phyloP scores from a whole-genome alignment of 352 stramenopile genomes.

The Pythium rhizo-oryzae region DNA sequence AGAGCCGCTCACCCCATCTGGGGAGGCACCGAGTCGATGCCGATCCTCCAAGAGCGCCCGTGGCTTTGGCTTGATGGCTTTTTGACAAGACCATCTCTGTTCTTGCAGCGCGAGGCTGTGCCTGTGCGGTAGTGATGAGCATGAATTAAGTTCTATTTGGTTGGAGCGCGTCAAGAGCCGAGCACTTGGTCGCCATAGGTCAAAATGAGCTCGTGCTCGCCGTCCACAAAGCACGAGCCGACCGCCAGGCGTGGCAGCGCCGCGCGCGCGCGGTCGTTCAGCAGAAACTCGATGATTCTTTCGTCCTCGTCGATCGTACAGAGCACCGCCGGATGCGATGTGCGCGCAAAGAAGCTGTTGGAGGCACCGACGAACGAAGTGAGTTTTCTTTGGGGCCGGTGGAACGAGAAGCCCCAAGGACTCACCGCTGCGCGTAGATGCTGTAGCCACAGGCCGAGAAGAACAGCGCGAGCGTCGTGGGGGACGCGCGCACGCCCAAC shows the following conservation, averaged over 20 bases:
- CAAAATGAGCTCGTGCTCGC: slow-evolving; percentile 67
- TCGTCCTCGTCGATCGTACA: slow-evolving; percentile 50
- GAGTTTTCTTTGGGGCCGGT: not conserved
- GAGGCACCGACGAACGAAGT: not conserved
- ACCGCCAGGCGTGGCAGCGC: slow-evolving; percentile 68
- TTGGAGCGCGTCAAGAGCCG: slow-evolving; percentile 22
- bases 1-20: not conserved
- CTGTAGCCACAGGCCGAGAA: slow-evolving; percentile 78
- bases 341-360: slow-evolving; percentile 64
- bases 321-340: slow-evolving; percentile 58
- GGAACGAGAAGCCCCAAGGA: not conserved
- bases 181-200: slow-evolving; percentile 74
- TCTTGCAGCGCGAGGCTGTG: too few species aligned
- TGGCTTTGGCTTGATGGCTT: too few species aligned
- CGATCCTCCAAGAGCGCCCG: too few species aligned
- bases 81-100: too few species aligned
- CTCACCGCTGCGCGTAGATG: slow-evolving; percentile 69
- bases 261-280: slow-evolving; percentile 61
- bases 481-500: slow-evolving; percentile 41
- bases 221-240: slow-evolving; percentile 63
- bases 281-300: slow-evolving; percentile 55
- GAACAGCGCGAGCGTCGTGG: slow-evolving; percentile 61
- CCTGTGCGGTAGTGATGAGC: too few species aligned
- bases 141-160: too few species aligned
- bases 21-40: not conserved